Percentiles rank a stretch among this genome's conserved stretches.
Conservation (phyloP, 2,329 filamentous ascomycete species). For the Botrytis galanthina region DNA sequence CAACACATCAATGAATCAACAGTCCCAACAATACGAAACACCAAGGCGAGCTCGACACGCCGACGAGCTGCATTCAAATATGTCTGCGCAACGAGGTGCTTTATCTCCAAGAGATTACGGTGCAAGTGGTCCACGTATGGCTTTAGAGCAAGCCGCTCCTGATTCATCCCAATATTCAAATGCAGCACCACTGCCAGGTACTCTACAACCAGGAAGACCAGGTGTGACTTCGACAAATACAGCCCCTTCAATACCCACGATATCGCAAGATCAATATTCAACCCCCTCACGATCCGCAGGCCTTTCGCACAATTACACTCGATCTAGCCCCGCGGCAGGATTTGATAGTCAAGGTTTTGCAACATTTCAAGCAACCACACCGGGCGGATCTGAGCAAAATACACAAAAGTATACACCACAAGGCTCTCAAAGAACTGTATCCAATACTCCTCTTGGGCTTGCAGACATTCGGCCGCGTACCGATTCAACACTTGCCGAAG, state of each 20-base stretch:
- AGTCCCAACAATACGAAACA: conserved; percentile 48
- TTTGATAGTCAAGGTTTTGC: conserved; percentile 54
- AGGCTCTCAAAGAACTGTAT: conserved; percentile 60
- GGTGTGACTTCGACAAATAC: conserved; percentile 53
- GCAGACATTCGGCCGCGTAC: conserved; percentile 87
- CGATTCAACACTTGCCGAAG: conserved; percentile 76
- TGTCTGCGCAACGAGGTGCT: conserved; percentile 33
- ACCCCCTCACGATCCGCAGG: conserved; percentile 65
- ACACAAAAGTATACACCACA: conserved; percentile 56
- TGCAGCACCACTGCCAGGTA: conserved; percentile 53
- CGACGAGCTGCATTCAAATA: conserved; percentile 49
- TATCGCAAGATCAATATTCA: conserved; percentile 57
- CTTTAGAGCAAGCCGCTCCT: conserved; percentile 56
- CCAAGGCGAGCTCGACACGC: conserved; percentile 50
- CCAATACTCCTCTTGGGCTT: conserved; percentile 82
- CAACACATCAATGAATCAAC: conserved; percentile 43
- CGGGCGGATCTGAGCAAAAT: conserved; percentile 51
- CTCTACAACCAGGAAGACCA: conserved; percentile 59
- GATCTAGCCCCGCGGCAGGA: conserved; percentile 71
- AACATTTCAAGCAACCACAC: conserved; percentile 62
- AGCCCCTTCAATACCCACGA: conserved; percentile 56
- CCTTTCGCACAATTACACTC: conserved; percentile 73
- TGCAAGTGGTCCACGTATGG: conserved; percentile 52
- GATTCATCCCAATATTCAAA: conserved; percentile 47
- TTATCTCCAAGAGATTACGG: conserved; percentile 47